Base-by-base conservation (phyloP, 345 rosid species). In the Abelmoschus esculentus region DNA sequence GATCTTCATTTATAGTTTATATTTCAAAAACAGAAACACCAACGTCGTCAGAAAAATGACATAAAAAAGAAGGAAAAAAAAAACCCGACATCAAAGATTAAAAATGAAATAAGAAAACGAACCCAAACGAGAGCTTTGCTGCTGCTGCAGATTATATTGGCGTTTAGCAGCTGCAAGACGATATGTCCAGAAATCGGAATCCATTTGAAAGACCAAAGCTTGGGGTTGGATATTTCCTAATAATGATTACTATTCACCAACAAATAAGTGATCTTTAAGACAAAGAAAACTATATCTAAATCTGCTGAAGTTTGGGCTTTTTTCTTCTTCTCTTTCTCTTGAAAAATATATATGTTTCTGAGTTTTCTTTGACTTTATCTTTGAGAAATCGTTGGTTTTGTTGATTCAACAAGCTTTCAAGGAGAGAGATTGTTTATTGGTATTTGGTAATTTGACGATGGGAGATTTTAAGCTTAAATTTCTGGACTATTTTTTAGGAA, bases 81-180 rank as follows among this genome's bases (percentile, higher is more conserved):
- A 42, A 9, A 56, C 3, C 28, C 28, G 15, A 56, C 7, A 28
- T 55, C 55, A 28, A 78, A 57, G 32, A 54, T 54, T 17, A 4
- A 36, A n/a, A 12, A 47, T 47, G n/a, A 12, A 47, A 32, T 28
- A 28, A 28, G 0, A 65, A 15, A 68, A 28, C 71, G 1, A 72
- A 80, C 88, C 86, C 36, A 72, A 64, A 18, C 73, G 84, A 61
- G 84, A 81, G 72, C 66, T 77, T 18, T 81, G 87, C 34, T 76
- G 31, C 31, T 28, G 80, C 75, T 81, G 85, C 77, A 83, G 66
- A 19, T 71, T 71, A 54, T 78, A 83, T 55, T 83, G 90, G 65
- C 85, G 83, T 74, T 86, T 83, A 19, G 90, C 84, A 36, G 85
- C 85, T 7, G 88, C 88, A 61, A 83, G 74, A 13, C 90, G 86